A percentile compares a stretch with the other conserved stretches of the same genome.
Conservation (phyloP, 768 basidiomycete genomes). For the Russula brevipes region DNA sequence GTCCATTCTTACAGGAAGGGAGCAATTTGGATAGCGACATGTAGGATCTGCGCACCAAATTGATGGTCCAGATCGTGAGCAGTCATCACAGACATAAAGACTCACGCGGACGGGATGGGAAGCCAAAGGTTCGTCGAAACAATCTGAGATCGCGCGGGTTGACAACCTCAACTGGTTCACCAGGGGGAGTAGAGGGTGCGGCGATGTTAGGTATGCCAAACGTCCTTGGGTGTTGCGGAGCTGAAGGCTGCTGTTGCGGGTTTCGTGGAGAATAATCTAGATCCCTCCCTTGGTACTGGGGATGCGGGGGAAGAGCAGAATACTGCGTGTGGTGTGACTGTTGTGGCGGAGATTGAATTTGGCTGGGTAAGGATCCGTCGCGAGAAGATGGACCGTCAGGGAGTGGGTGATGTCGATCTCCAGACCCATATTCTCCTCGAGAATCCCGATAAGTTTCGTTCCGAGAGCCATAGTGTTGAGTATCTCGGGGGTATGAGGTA, state of each 20-base stretch:
- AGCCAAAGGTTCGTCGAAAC: no score
- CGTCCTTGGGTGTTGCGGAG: no score
- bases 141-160: no score
- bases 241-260: neutral
- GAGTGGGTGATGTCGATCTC: neutral
- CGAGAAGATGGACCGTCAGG: neutral
- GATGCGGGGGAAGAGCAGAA: neutral
- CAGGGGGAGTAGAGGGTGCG: neutral
- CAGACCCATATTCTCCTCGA: neutral
- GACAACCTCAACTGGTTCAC: no score
- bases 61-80: neutral
- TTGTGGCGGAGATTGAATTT: neutral
- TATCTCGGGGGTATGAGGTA: neutral
- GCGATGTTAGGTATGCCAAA: no score
- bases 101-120: neutral
- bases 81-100: neutral
- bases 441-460: neutral
- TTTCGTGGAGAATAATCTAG: neutral
- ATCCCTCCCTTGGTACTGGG: neutral
- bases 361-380: neutral
- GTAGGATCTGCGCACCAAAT: neutral
- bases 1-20: neutral
- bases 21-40: constrained; percentile 3
- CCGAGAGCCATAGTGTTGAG: neutral
- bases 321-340: neutral